A percentile compares a stretch with the other conserved stretches of the same genome.
phyloP scores from a whole-genome alignment of 1,139 yeast species.

The Zhuliangozyma parablackwelliae region DNA sequence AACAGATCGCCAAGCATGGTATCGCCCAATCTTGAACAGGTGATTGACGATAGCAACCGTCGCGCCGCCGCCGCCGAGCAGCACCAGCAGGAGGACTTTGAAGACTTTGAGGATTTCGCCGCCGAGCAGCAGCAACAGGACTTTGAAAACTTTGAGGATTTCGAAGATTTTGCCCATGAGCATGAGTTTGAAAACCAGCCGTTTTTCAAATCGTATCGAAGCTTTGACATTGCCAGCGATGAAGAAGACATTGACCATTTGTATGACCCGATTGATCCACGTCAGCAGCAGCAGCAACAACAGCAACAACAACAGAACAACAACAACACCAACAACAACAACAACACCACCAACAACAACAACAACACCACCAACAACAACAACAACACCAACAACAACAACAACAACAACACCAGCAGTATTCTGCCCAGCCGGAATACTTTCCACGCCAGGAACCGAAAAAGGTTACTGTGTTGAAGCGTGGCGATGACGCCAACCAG shows the following conservation, averaged over 20 bases:
- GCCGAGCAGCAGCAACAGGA: neutral
- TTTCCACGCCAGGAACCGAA: conserved; percentile 1
- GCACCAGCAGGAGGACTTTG: conserved; percentile 14
- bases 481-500: conserved; percentile 23
- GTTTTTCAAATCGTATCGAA: conserved; percentile 8
- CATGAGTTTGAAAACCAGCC: conserved; percentile 16
- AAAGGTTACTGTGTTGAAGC: conserved; percentile 23
- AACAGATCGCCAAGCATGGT: neutral
- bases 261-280: conserved; percentile 8
- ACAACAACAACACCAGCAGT: neutral
- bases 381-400: neutral
- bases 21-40: too few species aligned
- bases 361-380: neutral
- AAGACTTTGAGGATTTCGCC: conserved; percentile 32
- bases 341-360: neutral
- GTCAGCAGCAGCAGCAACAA: neutral
- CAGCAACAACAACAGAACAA: neutral
- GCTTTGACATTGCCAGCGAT: conserved; percentile 33
- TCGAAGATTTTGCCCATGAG: conserved; percentile 25
- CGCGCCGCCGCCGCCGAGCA: neutral
- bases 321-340: neutral
- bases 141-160: conserved; percentile 37
- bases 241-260: conserved; percentile 21
- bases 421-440: neutral
- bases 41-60: conserved; percentile 1